These are phyloP conservation scores for Naganishia friedmannii DNA, from an alignment of 768 basidiomycete species.

Conservation along the genomic window DNA sequence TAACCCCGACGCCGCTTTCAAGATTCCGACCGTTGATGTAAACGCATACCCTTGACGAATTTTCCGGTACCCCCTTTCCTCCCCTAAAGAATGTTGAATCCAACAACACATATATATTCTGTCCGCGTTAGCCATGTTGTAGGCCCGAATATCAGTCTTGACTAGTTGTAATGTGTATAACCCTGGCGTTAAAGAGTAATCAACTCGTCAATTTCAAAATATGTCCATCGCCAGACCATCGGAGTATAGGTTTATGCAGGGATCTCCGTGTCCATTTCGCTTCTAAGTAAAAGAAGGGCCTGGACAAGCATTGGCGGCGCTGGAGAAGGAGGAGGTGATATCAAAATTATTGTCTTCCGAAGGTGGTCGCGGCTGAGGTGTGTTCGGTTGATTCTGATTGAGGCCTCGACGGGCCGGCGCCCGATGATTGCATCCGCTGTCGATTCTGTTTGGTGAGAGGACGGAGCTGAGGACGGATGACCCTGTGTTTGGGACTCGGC, in stretches of 20 bases:
- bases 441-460: constrained; percentile 1
- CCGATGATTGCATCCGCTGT: neutral
- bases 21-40: neutral
- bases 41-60: neutral
- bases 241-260: neutral
- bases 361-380: too few species aligned
- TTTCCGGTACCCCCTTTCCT: neutral
- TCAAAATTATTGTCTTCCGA: too few species aligned
- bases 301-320: too few species aligned
- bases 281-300: too few species aligned
- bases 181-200: neutral
- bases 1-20: neutral
- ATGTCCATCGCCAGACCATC: neutral
- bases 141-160: neutral
- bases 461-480: neutral
- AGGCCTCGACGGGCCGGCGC: neutral
- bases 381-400: too few species aligned
- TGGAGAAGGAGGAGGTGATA: too few species aligned
- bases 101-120: too few species aligned
- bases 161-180: neutral
- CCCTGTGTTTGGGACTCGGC: neutral
- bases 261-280: too few species aligned
- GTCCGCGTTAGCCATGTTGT: too few species aligned
- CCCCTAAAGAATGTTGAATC: too few species aligned
- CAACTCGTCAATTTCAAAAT: neutral